A percentile compares a stretch with the other conserved stretches of the same genome.
Evolutionary conservation across 495 filamentous ascomycete genomes (phyloP).

Genomic region (Xylaria grammica): DNA sequence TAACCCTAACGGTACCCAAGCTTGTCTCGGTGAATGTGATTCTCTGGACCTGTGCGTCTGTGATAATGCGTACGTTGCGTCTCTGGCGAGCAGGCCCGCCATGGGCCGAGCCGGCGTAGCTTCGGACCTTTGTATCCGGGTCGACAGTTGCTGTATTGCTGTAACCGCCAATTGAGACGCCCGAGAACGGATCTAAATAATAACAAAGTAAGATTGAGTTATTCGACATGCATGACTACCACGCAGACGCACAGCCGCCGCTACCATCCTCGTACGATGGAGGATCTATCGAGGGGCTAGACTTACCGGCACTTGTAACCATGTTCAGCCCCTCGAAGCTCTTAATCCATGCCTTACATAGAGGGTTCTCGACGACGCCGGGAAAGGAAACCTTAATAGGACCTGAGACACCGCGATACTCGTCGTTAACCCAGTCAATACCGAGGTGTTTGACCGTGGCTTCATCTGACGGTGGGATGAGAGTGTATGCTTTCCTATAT

Average conservation of each 20-base stretch:
- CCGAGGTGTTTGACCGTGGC: conserved; percentile 37
- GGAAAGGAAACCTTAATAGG: conserved; percentile 47
- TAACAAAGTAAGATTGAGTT: not conserved
- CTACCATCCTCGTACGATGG: not conserved
- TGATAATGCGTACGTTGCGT: conserved; percentile 53
- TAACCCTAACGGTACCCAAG: conserved; percentile 36
- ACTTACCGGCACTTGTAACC: conserved; percentile 28
- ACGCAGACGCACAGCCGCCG: not conserved
- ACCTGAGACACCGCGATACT: conserved; percentile 38
- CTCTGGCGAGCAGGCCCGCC: conserved; percentile 38
- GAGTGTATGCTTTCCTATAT: conserved; percentile 47
- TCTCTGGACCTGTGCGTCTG: conserved; percentile 49
- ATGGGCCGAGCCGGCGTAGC: conserved; percentile 45
- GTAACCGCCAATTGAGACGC: conserved; percentile 49
- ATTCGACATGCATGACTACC: not conserved
- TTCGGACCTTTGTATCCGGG: conserved; percentile 44
- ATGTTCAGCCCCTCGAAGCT: conserved; percentile 37
- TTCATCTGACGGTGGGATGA: conserved; percentile 31
- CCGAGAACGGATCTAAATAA: conserved; percentile 42
- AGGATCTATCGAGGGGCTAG: conserved; percentile 19
- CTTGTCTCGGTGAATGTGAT: conserved; percentile 47
- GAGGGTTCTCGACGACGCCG: conserved; percentile 11
- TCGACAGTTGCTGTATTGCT: conserved; percentile 49
- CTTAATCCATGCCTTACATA: conserved; percentile 31
- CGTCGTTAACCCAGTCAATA: conserved; percentile 39